These are phyloP conservation scores for Diaporthe ampelina DNA, from an alignment of 2,329 filamentous ascomycete genomes.

Conservation along the genomic window DNA sequence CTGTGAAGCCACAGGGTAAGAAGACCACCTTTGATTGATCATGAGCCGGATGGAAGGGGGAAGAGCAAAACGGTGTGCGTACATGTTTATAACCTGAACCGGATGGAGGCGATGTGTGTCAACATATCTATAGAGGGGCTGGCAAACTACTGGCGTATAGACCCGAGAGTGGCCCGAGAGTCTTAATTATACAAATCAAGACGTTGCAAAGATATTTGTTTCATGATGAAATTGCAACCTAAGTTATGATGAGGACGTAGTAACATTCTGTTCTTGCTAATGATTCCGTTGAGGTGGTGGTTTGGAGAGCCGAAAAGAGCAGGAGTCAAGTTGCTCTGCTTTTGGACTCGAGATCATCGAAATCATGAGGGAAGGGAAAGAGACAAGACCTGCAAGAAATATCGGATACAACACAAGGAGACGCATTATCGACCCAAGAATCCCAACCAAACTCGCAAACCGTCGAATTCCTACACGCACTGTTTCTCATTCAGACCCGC, in stretches of 20 bases:
- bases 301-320: slow-evolving; percentile 13
- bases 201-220: neutral
- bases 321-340: slow-evolving; percentile 1
- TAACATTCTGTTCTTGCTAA: slow-evolving; percentile 41
- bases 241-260: slow-evolving; percentile 3
- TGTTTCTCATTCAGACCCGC: neutral
- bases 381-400: slow-evolving; percentile 14
- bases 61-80: neutral
- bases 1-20: slow-evolving; percentile 83
- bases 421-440: slow-evolving; percentile 24
- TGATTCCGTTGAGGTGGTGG: slow-evolving; percentile 34
- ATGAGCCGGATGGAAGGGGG: neutral
- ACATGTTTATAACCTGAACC: neutral
- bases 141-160: too few relatives aligned
- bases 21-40: slow-evolving; percentile 84
- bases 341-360: slow-evolving; percentile 11
- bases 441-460: slow-evolving; percentile 32
- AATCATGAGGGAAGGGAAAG: slow-evolving; percentile 28
- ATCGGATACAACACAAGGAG: slow-evolving; percentile 33
- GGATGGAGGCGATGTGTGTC: neutral
- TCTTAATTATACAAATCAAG: neutral
- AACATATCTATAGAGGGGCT: neutral
- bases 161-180: too few relatives aligned
- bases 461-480: slow-evolving; percentile 32
- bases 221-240: neutral